phyloP scores from a whole-genome alignment of 2,329 filamentous ascomycete genomes.

The Sporothrix humicola region DNA sequence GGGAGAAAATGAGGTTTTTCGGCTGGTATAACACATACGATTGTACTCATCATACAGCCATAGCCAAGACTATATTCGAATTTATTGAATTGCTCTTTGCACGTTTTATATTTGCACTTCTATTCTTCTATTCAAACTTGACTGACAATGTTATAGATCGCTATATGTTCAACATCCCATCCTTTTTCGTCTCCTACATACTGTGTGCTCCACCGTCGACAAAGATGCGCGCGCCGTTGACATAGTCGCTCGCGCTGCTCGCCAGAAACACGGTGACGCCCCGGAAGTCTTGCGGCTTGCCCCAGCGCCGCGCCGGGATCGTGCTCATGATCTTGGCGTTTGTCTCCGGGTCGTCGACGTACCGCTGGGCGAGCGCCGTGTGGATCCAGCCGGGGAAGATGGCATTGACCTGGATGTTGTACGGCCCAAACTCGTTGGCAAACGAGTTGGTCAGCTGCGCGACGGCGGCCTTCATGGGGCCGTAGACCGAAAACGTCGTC shows the following conservation, averaged over 20 bases:
- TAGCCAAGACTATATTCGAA: too few relatives aligned
- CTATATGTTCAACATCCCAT: not conserved
- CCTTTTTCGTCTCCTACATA: not conserved
- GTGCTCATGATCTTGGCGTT: conserved; percentile 19
- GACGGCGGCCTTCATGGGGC: conserved; percentile 37
- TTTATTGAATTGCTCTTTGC: not conserved
- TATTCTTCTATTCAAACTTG: not conserved
- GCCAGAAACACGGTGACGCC: conserved; percentile 68
- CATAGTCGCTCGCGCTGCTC: conserved; percentile 39
- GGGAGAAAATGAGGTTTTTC: not conserved
- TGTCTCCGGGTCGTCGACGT: conserved; percentile 55
- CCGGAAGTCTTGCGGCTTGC: conserved; percentile 55
- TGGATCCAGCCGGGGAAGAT: conserved; percentile 32
- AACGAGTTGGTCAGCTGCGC: conserved; percentile 37
- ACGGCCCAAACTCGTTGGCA: conserved; percentile 37
- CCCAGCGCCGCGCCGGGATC: conserved; percentile 61
- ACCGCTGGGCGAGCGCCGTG: conserved; percentile 32
- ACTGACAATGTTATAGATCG: not conserved
- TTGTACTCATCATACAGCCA: not conserved
- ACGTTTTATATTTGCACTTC: not conserved
- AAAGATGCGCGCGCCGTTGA: conserved; percentile 13
- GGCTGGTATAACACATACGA: not conserved
- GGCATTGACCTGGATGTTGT: conserved; percentile 37
- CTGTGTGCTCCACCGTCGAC: conserved; percentile 7
- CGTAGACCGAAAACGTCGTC: conserved; percentile 37